Base-by-base conservation (phyloP, 2,329 filamentous ascomycete species). In the Hypoxylon sp. region DNA sequence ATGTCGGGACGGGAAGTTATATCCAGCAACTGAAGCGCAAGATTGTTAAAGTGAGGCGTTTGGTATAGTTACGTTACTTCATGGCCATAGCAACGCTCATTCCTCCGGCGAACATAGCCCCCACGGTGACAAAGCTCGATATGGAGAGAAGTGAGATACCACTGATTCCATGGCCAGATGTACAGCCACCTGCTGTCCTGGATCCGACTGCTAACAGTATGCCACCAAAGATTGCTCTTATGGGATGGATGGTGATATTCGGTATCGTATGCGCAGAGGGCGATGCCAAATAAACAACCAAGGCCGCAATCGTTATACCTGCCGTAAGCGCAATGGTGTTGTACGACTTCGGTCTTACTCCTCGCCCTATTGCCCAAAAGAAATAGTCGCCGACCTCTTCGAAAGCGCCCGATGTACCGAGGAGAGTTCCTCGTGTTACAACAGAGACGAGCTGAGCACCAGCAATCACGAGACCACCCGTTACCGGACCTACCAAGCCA, bases 91-190 rank as follows among this genome's bases (percentile, higher is more conserved):
- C 62, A 3, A 55, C 35, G 8, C 47, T 63, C 23, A 77, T 71
- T 2, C 82, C 84, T 0, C 75, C 75, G 0, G 65, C 76, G 71
- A 88, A 87, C 60, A 83, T 78, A 4, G 77, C 71, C 2, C 69
- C 77, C 16, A 87, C 82, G 0, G 82, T 85, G 8, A 88, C 67
- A 46, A 87, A 74, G 62, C 86, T 88, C 7, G 84, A 80, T 3
- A 80, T 69, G 0, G 80, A 84, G 40, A 88, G 71, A 52, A 84
- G 71, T n/a, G 81, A 80, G 63, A 88, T 77, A 0, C 86, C 86
- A 51, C 81, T 87, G 56, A 89, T 83, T 0, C 86, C 86, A 65
- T 89, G 86, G 0, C 86, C 86, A 4, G 82, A 86, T 0, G 86
- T 87, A 57, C 86, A 89, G 0, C 86, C 86, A 1, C 84, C 84